Evolutionary conservation across 2,329 filamentous ascomycete genomes (phyloP).

Genomic region (Rachicladosporium sp.): DNA sequence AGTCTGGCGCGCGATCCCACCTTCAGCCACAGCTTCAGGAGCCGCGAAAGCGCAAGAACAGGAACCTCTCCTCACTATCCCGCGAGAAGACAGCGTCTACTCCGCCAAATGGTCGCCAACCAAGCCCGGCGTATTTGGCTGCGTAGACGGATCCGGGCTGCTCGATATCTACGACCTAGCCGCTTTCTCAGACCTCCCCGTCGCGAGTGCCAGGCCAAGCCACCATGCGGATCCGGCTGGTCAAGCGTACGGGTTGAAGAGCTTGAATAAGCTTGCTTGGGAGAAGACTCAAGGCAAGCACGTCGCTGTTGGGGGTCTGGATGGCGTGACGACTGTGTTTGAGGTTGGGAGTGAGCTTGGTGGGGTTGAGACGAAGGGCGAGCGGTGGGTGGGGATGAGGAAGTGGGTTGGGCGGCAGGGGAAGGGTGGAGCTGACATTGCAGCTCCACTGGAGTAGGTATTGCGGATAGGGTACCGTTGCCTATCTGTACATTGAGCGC

Average conservation of each 20-base stretch:
- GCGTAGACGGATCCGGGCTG: conserved; percentile 85
- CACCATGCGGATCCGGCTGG: conserved; percentile 18
- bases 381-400: conserved; percentile 92
- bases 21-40: conserved; percentile 51
- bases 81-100: conserved; percentile 91
- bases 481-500: no score
- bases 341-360: conserved; percentile 76
- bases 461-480: no score
- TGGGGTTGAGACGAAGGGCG: conserved; percentile 66
- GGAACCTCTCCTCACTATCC: conserved; percentile 70
- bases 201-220: conserved; percentile 52
- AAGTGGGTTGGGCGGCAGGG: conserved; percentile 55
- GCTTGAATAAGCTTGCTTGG: conserved; percentile 90
- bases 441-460: no score
- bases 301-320: conserved; percentile 81
- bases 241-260: conserved; percentile 43
- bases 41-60: conserved; percentile 20
- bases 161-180: conserved; percentile 94
- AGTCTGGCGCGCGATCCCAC: conserved; percentile 84
- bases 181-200: conserved; percentile 81
- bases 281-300: conserved; percentile 78
- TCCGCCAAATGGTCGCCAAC: conserved; percentile 91
- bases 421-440: no score
- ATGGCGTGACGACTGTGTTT: conserved; percentile 82
- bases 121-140: conserved; percentile 85